Percentiles rank a stretch among this genome's conserved stretches.
phyloP scores from a whole-genome alignment of 2,329 filamentous ascomycete genomes.

The Plenodomus tracheiphilus region DNA sequence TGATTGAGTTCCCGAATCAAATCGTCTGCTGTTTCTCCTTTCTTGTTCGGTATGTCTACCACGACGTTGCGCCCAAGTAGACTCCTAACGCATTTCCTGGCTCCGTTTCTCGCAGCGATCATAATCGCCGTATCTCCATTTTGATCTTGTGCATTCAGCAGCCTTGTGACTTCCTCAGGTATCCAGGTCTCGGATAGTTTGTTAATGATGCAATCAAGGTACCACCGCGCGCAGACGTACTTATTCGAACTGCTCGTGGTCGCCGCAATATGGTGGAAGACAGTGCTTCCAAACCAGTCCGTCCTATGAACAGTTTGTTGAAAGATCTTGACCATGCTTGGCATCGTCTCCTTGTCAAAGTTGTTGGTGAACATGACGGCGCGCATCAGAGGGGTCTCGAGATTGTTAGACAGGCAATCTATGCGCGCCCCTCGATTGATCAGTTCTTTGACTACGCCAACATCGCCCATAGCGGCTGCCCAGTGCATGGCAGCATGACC shows the following conservation, averaged over 20 bases:
- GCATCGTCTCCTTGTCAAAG: conserved; percentile 90
- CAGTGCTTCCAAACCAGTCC: conserved; percentile 80
- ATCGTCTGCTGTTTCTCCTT: conserved; percentile 82
- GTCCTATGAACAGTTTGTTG: conserved; percentile 78
- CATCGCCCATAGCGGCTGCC: conserved; percentile 96
- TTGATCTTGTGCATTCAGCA: conserved; percentile 81
- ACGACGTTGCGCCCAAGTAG: conserved; percentile 77
- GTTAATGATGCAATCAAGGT: conserved; percentile 88
- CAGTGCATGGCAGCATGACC: conserved; percentile 93
- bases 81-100: conserved; percentile 71
- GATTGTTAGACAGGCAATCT: conserved; percentile 63
- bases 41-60: conserved; percentile 78
- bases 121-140: conserved; percentile 91
- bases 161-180: conserved; percentile 72
- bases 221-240: conserved; percentile 88
- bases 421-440: conserved; percentile 78
- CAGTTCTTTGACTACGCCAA: conserved; percentile 87
- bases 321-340: conserved; percentile 79
- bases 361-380: conserved; percentile 97
- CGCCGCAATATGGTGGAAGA: conserved; percentile 91
- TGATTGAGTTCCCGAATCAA: conserved; percentile 76
- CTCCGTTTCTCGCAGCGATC: conserved; percentile 82
- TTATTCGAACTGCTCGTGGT: conserved; percentile 86
- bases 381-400: conserved; percentile 90
- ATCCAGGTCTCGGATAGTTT: conserved; percentile 79